Percentiles rank a stretch among this genome's conserved stretches.
Evolutionary conservation across 2,329 filamentous ascomycete species (phyloP).

Genomic region (Exophiala dermatitidis): DNA sequence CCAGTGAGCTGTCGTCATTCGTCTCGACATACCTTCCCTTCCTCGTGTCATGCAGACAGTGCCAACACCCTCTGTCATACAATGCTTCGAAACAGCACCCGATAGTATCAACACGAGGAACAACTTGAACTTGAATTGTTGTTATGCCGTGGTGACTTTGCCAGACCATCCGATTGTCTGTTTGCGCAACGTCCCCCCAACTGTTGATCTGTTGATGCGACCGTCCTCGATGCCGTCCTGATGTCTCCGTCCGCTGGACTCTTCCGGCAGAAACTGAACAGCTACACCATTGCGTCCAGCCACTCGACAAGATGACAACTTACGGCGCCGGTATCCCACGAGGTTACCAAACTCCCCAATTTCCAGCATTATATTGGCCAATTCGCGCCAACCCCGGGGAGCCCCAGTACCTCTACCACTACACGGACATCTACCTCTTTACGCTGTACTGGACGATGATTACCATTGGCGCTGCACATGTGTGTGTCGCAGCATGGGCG

Average conservation of each 20-base stretch:
- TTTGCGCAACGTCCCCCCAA: no score
- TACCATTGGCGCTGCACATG: constrained; percentile 66
- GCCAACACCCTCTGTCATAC: no score
- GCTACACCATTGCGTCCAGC: neutral
- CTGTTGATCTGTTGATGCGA: no score
- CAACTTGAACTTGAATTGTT: no score
- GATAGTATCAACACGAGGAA: no score
- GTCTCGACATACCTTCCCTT: no score
- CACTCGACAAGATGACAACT: constrained; percentile 10
- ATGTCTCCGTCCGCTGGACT: neutral
- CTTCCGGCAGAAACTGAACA: neutral
- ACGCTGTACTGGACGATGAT: constrained; percentile 81
- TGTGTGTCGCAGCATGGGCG: constrained; percentile 64
- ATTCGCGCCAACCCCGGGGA: constrained; percentile 51
- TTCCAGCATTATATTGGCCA: constrained; percentile 77
- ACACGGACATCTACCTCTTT: constrained; percentile 76
- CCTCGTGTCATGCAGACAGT: no score
- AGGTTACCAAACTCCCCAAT: constrained; percentile 60
- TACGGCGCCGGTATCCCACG: constrained; percentile 19
- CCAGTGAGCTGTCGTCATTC: no score
- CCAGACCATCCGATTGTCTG: no score
- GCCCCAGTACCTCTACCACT: constrained; percentile 61
- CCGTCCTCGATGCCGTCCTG: no score
- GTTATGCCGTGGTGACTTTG: no score
- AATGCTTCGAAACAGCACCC: no score